Evolutionary conservation across 257 asterid genomes (phyloP), one percentile per base, ranked within the genome.

Genomic region (Pogostemon cablin): DNA sequence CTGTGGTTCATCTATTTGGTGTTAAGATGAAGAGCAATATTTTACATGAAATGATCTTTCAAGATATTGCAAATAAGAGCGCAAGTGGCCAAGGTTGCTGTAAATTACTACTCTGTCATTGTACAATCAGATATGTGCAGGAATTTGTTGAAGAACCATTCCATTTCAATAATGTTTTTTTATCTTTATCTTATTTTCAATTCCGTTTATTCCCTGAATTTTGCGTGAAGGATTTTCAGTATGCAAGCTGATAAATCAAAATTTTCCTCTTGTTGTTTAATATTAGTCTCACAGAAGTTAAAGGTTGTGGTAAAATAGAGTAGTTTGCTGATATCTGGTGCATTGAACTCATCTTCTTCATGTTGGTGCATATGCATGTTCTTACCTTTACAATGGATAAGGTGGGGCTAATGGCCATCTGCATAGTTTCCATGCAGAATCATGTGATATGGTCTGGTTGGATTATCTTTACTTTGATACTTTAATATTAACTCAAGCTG

Each of bases 21-120:
- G 46, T 60, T 53, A 12, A 46, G 74, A 78, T 73, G 61, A 69
- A 65, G 70, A 66, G 57, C 71, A 76, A 65, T 40, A 58, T 62
- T 70, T 67, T 17, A 38, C 68, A 67, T 53, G 74, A 63, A 44
- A 58, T 15, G 55, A 46, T 68, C 65, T 61, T 67, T 67, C 73
- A 63, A 46, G 37, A 69, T 70, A 54, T 73, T 48, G 68, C 58
- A 69, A 20, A 65, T 70, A 41, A 74, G 66, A 72, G 56, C 61
- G 5, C 54, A 52, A n/a, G 12, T 39, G 68, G 50, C 62, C 56
- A 67, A 73, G 74, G 74, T 69, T 75, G 34, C 76, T 78, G 77
- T 62, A 81, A 56, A 78, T 69, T 73, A 72, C 63, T 47, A 56
- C 49, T 65, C 59, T 64, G 67, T 67, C 69, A 65, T 32, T 68